A percentile compares a stretch with the other conserved stretches of the same genome.
Evolutionary conservation across 495 filamentous ascomycete genomes (phyloP).

Genomic region (Annulohypoxylon nitens): DNA sequence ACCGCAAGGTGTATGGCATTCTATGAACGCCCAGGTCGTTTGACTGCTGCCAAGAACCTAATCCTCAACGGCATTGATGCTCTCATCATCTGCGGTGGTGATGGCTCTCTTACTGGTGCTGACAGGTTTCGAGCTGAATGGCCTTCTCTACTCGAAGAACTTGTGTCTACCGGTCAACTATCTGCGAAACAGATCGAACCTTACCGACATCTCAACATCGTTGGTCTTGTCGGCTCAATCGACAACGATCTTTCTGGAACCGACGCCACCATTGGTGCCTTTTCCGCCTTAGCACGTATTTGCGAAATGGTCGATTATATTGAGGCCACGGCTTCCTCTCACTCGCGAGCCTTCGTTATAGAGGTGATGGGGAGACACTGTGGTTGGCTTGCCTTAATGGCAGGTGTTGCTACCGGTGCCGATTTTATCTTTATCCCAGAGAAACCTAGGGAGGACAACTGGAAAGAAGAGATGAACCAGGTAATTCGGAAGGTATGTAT

Average conservation of each 20-base stretch:
- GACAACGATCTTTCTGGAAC: slow-evolving; percentile 98
- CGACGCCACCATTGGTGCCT: slow-evolving; percentile 97
- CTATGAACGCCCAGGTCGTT: slow-evolving; percentile 83
- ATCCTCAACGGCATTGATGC: slow-evolving; percentile 93
- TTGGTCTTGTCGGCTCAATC: slow-evolving; percentile 95
- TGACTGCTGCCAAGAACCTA: slow-evolving; percentile 92
- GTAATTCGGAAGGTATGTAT: slow-evolving; percentile 79
- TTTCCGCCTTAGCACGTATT: slow-evolving; percentile 90
- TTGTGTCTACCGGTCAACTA: slow-evolving; percentile 77
- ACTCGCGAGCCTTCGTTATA: slow-evolving; percentile 96
- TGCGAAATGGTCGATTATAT: slow-evolving; percentile 97
- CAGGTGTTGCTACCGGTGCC: slow-evolving; percentile 93
- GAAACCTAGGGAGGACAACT: slow-evolving; percentile 87
- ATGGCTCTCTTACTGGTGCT: slow-evolving; percentile 96
- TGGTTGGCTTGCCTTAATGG: slow-evolving; percentile 97
- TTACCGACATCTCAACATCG: slow-evolving; percentile 89
- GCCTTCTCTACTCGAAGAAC: slow-evolving; percentile 85
- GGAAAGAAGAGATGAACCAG: slow-evolving; percentile 89
- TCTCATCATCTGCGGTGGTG: slow-evolving; percentile 95
- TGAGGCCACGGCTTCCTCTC: slow-evolving; percentile 95
- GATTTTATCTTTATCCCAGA: slow-evolving; percentile 98
- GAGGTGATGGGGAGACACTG: slow-evolving; percentile 99
- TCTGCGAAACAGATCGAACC: slow-evolving; percentile 75
- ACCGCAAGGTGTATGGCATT: slow-evolving; percentile 93
- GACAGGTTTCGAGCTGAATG: slow-evolving; percentile 94